phyloP scores from a whole-genome alignment of 139 green algal species.

The Chlamydomonas incerta region DNA sequence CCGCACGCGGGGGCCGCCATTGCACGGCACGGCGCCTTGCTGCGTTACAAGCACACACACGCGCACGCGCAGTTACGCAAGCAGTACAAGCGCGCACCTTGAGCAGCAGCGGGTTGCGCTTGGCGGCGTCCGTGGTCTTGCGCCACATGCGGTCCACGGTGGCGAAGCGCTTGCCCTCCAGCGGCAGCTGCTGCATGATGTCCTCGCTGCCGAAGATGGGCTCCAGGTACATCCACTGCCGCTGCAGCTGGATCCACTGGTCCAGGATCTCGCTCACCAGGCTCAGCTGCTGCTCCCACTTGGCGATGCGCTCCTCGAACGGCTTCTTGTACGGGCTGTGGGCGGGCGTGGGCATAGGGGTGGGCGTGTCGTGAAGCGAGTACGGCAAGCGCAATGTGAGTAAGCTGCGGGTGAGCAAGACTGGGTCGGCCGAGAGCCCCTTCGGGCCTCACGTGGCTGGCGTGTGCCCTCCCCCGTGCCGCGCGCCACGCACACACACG shows the following conservation, averaged over 20 bases:
- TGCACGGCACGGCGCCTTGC: no score
- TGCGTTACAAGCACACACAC: no score
- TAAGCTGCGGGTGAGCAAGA: no score
- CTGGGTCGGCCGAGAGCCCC: no score
- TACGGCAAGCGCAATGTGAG: no score
- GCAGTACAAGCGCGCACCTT: slow-evolving; percentile 50
- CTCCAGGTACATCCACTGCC: slow-evolving; percentile 90
- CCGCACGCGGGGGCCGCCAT: no score
- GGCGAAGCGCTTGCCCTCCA: slow-evolving; percentile 87
- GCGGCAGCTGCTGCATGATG: slow-evolving; percentile 88
- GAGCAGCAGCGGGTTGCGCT: slow-evolving; percentile 61
- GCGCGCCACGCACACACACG: no score
- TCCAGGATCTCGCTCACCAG: slow-evolving; percentile 84
- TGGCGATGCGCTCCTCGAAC: slow-evolving; percentile 82
- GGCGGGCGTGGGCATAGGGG: not conserved
- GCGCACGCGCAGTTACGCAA: not conserved
- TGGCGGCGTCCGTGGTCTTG: slow-evolving; percentile 73
- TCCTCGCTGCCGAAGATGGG: slow-evolving; percentile 87
- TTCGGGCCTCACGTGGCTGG: no score
- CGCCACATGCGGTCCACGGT: slow-evolving; percentile 84
- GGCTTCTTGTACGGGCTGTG: slow-evolving; percentile 82
- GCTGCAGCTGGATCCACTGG: slow-evolving; percentile 82
- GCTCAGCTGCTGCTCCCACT: slow-evolving; percentile 80
- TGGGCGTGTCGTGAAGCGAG: no score
- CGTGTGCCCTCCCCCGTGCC: not conserved